Base-by-base conservation (phyloP, 257 asterid genomes). In the Sherardia arvensis region DNA sequence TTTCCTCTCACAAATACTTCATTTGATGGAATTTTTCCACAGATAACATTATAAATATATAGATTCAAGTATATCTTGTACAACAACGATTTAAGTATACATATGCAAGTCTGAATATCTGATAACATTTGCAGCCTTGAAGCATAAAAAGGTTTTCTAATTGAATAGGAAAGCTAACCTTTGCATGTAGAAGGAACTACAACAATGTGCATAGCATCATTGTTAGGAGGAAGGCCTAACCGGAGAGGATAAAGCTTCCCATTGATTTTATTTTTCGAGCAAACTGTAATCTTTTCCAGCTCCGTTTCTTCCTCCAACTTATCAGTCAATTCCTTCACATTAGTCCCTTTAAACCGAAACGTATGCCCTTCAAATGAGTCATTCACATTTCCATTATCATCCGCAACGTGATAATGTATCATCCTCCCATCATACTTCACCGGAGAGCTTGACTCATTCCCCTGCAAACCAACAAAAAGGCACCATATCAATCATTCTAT, bases 161-260 rank as follows among this genome's bases (percentile, higher is more conserved):
- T 29, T 29, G 23, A 9, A 9, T 15, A 3, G 21, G 33, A 49
- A 65, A 47, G 43, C 83, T 1, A 61, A 92, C 98, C 88, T 82
- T 40, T 82, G 71, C 93, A 92, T 3, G 95, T 76, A 6, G 95
- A 78, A 14, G 98, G 93, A 67, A 92, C 80, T 1, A 89, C 93
- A 56, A 92, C 95, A 34, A 89, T 74, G 30, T 82, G 78, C 95
- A 92, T 87, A n/a, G 93, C 79, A 27, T 93, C 85, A 66, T 84
- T 87, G 80, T 85, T 92, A 53, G 98, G 98, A 66, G 98, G 98
- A 53, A 92, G 80, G 48, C 89, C 86, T 83, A 89, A 34, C 38
- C 95, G 84, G 30, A 92, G 93, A 3, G 95, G 97, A 80, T 79
- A 85, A 48, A 92, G 79, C 74, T 89, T 84, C 53, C 87, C 91